Percentiles rank a stretch among this genome's conserved stretches.
phyloP scores from a whole-genome alignment of 108 stramenopile species.

The Thalassiosira profunda region DNA sequence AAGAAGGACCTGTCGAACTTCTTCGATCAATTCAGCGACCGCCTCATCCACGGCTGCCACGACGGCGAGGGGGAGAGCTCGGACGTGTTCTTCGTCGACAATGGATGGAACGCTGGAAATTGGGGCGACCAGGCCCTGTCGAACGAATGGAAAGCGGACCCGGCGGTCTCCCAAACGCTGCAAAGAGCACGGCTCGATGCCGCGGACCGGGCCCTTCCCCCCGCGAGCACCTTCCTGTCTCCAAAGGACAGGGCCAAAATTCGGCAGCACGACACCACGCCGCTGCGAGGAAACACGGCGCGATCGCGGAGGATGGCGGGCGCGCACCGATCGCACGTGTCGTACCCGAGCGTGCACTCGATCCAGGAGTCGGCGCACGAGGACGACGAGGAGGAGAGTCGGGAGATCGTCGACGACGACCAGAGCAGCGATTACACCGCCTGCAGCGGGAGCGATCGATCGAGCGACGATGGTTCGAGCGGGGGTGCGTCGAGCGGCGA shows the following conservation, averaged over 20 bases:
- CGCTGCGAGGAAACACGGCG: slow-evolving; percentile 3
- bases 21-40: background rate
- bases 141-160: too few species aligned
- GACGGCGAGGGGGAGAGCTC: background rate
- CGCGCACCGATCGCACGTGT: background rate
- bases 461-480: background rate
- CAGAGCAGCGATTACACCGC: background rate
- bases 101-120: too few species aligned
- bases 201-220: too few species aligned
- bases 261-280: slow-evolving; percentile 6
- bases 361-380: slow-evolving; percentile 2
- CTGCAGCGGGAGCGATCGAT: background rate
- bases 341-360: background rate
- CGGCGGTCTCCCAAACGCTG: too few species aligned
- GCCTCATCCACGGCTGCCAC: background rate
- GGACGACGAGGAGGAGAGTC: background rate
- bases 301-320: background rate
- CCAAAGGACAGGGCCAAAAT: slow-evolving; percentile 1
- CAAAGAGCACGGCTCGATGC: too few species aligned
- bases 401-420: background rate
- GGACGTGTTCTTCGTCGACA: background rate
- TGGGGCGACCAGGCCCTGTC: too few species aligned
- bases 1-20: background rate
- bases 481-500: too few species aligned
- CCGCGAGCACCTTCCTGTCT: slow-evolving; percentile 8